These are phyloP conservation scores for Hypoxylon rubiginosum DNA, from an alignment of 2,329 filamentous ascomycete species.

Conservation along the genomic window DNA sequence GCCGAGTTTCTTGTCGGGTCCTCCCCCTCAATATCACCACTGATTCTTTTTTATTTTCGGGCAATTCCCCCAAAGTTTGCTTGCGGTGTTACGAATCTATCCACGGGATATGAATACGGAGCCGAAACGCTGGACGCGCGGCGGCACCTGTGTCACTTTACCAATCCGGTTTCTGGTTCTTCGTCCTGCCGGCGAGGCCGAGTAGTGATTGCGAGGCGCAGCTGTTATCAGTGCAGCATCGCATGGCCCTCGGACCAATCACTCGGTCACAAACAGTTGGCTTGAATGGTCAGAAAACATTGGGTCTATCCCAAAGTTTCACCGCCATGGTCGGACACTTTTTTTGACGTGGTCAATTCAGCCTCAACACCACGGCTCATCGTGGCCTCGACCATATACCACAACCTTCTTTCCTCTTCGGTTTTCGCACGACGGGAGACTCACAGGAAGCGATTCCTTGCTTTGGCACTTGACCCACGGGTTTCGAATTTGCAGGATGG, in stretches of 20 bases:
- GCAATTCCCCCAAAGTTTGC: constrained; percentile 30
- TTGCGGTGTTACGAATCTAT: constrained; percentile 15
- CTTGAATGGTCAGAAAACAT: constrained; percentile 5
- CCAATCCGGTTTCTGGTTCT: not conserved
- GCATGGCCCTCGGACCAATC: constrained; percentile 14
- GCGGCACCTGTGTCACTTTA: constrained; percentile 16
- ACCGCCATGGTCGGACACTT: constrained; percentile 18
- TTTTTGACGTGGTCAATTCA: constrained; percentile 10
- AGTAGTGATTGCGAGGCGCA: constrained; percentile 19
- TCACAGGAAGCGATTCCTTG: not conserved
- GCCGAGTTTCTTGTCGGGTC: constrained; percentile 14
- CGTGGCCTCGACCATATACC: constrained; percentile 14
- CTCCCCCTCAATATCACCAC: constrained; percentile 1
- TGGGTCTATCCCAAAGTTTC: not conserved
- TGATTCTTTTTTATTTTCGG: constrained; percentile 17
- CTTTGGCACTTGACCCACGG: constrained; percentile 10
- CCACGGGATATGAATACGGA: constrained; percentile 18
- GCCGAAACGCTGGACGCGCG: constrained; percentile 25
- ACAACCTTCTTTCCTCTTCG: constrained; percentile 9
- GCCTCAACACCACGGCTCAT: constrained; percentile 34
- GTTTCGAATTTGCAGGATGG: constrained; percentile 22
- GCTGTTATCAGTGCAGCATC: constrained; percentile 14
- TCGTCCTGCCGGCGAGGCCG: constrained; percentile 19
- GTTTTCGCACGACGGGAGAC: not conserved
- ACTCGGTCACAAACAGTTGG: constrained; percentile 14